These are phyloP conservation scores for Citrus maxima DNA, from an alignment of 345 rosid genomes.

Conservation along the genomic window DNA sequence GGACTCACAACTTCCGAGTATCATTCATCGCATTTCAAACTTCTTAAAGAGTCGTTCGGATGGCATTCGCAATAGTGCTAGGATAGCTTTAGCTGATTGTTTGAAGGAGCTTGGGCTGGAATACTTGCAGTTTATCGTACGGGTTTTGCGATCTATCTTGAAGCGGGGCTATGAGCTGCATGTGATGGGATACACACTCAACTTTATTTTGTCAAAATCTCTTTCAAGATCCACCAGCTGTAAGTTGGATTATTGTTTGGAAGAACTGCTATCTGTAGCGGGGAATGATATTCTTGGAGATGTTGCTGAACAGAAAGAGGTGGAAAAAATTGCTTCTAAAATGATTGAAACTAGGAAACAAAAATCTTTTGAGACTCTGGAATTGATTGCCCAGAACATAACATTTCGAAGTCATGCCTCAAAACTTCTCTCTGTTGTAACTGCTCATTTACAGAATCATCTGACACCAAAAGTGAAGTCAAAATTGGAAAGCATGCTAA, in stretches of 20 bases:
- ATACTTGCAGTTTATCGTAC: constrained; percentile 63
- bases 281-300: constrained; percentile 80
- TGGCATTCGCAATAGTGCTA: constrained; percentile 72
- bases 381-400: constrained; percentile 62
- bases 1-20: constrained; percentile 74
- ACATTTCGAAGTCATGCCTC: constrained; percentile 67
- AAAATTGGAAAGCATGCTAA: constrained; percentile 72
- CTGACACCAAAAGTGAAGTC: constrained; percentile 65
- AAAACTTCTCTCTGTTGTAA: constrained; percentile 67
- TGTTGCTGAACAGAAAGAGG: constrained; percentile 93
- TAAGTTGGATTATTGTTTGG: constrained; percentile 77
- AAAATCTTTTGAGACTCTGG: constrained; percentile 72
- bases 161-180: constrained; percentile 86
- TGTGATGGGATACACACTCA: constrained; percentile 73
- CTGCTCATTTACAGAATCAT: constrained; percentile 58
- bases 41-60: constrained; percentile 68
- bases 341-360: constrained; percentile 84
- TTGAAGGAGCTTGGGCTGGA: constrained; percentile 88
- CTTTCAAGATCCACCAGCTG: constrained; percentile 39
- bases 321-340: constrained; percentile 72
- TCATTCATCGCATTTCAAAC: constrained; percentile 64
- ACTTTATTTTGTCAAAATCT: constrained; percentile 59
- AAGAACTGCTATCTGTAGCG: constrained; percentile 70
- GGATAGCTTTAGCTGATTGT: constrained; percentile 81
- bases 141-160: constrained; percentile 58